Base-by-base conservation (phyloP, 352 stramenopile genomes). In the Nothophytophthora sp. region DNA sequence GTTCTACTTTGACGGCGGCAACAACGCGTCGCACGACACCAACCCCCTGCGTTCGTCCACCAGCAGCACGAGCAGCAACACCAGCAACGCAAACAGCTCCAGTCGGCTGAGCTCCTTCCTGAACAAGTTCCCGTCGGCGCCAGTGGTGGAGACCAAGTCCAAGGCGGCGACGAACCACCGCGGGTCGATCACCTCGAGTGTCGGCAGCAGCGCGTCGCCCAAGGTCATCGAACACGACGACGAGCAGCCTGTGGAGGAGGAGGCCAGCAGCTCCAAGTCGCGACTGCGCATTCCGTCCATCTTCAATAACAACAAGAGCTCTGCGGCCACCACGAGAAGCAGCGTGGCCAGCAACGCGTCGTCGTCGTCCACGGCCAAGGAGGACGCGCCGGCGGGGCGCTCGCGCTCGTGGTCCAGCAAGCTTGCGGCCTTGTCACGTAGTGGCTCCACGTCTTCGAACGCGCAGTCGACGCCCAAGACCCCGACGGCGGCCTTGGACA, bases 21-120 rank as follows among this genome's bases (percentile, higher is more conserved):
- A 20, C 42, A 66, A 49, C 44, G 32, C 46, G 18, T 19, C 39
- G 29, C 5, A 56, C 15, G 48, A 37, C 8, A 48, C 50, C 32
- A 16, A 34, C n/a, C n/a, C n/a, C n/a, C n/a, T n/a, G n/a, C n/a
- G n/a, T n/a, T n/a, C 34, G 34, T 70, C 59, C 13, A 60, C 46
- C 9, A 59, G 52, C 23, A 66, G 63, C 45, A 60, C 45, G 3
- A 42, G 47, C 24, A 65, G 50, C 40, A 56, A 63, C 11, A 43
- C 43, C 4, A 28, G 43, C 25, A 44, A 43, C 9, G 60, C 63
- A 29, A 70, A 70, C 42, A 74, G 61, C 47, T 65, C 63, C 45
- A 86, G 56, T 52, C 63, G 71, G 19, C 65, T 91, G 18, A 83
- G 57, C 16, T 73, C 75, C 12, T 91, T 91, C 46, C 62, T 91